Evolutionary conservation across 2,329 filamentous ascomycete species (phyloP).

Genomic region (Arthrobotrys iridis): DNA sequence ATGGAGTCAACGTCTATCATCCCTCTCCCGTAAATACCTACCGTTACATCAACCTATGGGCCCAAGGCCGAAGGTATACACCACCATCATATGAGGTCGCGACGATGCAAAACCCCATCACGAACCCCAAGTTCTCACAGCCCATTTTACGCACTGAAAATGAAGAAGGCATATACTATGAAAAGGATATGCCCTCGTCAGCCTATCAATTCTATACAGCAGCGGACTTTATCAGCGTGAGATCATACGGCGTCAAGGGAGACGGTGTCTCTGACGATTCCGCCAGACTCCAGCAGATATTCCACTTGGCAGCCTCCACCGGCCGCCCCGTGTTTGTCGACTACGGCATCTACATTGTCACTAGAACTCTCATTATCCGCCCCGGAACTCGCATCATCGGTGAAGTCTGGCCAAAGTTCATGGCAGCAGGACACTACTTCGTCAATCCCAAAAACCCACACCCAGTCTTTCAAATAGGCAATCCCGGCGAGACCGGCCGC

Average conservation of each 20-base stretch:
- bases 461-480: slow-evolving; percentile 16
- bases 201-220: slow-evolving; percentile 13
- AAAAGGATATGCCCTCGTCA: neutral
- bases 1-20: slow-evolving; percentile 15
- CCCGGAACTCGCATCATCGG: slow-evolving; percentile 62
- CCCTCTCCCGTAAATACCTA: neutral
- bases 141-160: neutral
- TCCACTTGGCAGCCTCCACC: slow-evolving; percentile 69
- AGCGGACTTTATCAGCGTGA: slow-evolving; percentile 79
- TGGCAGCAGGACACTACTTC: slow-evolving; percentile 56
- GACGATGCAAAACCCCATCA: slow-evolving; percentile 10
- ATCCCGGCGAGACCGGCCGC: neutral
- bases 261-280: slow-evolving; percentile 91
- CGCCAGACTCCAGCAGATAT: slow-evolving; percentile 79
- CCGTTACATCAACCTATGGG: neutral
- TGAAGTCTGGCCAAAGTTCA: slow-evolving; percentile 60
- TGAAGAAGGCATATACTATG: neutral
- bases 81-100: neutral
- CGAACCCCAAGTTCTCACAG: neutral
- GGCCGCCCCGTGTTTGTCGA: slow-evolving; percentile 64
- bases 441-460: slow-evolving; percentile 27
- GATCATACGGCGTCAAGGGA: slow-evolving; percentile 81
- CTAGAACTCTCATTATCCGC: slow-evolving; percentile 65
- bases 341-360: slow-evolving; percentile 67
- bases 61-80: slow-evolving; percentile 8